Base-by-base conservation (phyloP, 73 alveolate genomes). In the Paramecium primaurelia region DNA sequence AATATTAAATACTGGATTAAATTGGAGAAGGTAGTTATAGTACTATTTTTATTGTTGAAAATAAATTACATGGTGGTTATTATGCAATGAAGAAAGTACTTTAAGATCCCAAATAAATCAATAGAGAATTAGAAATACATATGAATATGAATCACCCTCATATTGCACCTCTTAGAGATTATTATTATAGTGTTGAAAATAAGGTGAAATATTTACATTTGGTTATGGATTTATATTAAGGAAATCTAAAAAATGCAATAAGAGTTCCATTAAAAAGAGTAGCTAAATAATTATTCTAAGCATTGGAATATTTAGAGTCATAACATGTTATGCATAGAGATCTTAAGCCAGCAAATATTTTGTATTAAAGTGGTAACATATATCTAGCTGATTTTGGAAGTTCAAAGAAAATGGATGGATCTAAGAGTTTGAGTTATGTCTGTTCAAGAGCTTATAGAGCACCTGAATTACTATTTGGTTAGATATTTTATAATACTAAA, bases 401-500 rank as follows among this genome's bases (percentile, higher is more conserved):
- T 71, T 25, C 94, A 2, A 89, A 89, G 32, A 71, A 32, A 25
- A 42, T 89, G 18, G 92, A 89, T 71, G 91, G 84, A 69, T 58
- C 88, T 7, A 89, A 69, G 28, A 89, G 75, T 51, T 40, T 83
- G 32, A 77, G 94, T 16, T 94, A 95, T 83, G 95, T 95, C 25
- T 34, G 91, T 25, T 45, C 96, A 10, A 44, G 97, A 86, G 92
- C 88, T 40, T 95, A 95, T 73, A 51, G 97, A 34, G 98, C 98
- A 18, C 98, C 98, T 9, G 98, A 95, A 77, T 86, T 96, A 40
- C 80, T 96, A 28, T 60, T 96, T 14, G 97, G 97, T 40, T 59
- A 94, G 45, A 59, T 93, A 58, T 86, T 88, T 16, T 96, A 96
- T 93, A 88, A 92, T 25, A 69, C 92, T 14, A 96, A 86, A 77